Conservation (phyloP, 352 stramenopile species). For the Pythium monospermum region DNA sequence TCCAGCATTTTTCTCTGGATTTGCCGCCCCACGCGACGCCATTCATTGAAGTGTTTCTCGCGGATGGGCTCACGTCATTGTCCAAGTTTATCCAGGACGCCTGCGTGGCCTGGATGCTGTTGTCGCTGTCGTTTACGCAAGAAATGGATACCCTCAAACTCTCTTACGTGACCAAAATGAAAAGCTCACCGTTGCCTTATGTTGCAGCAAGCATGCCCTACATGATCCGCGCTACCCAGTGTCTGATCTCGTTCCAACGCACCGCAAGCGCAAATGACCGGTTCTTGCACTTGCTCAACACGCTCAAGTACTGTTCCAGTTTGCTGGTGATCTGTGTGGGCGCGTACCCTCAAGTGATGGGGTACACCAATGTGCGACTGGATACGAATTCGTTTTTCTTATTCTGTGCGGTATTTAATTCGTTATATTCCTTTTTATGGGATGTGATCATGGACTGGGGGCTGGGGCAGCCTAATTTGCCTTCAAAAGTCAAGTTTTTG, state of each 20-base stretch:
- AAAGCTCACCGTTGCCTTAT: constrained; percentile 66
- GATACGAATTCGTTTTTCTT: constrained; percentile 71
- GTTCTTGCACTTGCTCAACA: constrained; percentile 81
- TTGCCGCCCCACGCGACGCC: constrained; percentile 49
- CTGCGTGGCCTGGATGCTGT: constrained; percentile 53
- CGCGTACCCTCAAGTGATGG: constrained; percentile 70
- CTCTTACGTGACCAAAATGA: constrained; percentile 68
- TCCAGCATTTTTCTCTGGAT: constrained; percentile 53
- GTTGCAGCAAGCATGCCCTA: constrained; percentile 65
- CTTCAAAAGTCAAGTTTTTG: constrained; percentile 36
- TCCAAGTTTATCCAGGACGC: constrained; percentile 83
- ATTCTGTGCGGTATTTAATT: constrained; percentile 86
- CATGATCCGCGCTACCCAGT: constrained; percentile 78
- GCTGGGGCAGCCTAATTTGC: constrained; percentile 67
- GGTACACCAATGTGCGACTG: constrained; percentile 23
- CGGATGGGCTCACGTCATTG: constrained; percentile 74
- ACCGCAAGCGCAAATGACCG: constrained; percentile 61
- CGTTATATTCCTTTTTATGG: constrained; percentile 96
- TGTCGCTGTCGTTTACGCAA: constrained; percentile 48
- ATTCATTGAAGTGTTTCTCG: constrained; percentile 78
- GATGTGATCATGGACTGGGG: constrained; percentile 98
- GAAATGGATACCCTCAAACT: constrained; percentile 37
- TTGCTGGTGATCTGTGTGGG: constrained; percentile 74
- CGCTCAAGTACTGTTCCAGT: constrained; percentile 83
- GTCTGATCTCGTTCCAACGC: constrained; percentile 76